Conservation (phyloP, 2,329 filamentous ascomycete species). For the Cytospora leucostoma region DNA sequence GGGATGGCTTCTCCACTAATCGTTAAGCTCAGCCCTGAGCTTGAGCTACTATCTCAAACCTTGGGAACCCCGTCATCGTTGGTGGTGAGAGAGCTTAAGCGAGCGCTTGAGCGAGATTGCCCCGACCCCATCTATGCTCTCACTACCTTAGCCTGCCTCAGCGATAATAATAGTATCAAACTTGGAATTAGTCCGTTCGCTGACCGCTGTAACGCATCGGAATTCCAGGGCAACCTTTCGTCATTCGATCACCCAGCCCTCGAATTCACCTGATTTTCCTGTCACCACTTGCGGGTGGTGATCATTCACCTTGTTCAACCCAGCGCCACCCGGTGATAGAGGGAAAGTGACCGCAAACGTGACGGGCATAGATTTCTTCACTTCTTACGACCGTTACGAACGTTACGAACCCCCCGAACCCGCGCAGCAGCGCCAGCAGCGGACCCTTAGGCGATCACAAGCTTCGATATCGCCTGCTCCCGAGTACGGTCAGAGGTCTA, state of each 20-base stretch:
- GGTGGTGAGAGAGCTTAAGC: background rate
- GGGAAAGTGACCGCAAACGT: conserved; percentile 45
- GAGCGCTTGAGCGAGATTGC: background rate
- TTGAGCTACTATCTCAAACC: background rate
- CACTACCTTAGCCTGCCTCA: conserved; percentile 16
- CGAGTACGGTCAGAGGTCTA: conserved; percentile 20
- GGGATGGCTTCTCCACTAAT: conserved; percentile 1
- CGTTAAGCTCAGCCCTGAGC: background rate
- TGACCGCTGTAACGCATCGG: conserved; percentile 23
- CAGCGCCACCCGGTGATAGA: conserved; percentile 39
- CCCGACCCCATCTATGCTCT: background rate
- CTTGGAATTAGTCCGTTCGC: conserved; percentile 4
- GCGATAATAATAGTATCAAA: background rate
- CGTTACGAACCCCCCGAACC: conserved; percentile 49
- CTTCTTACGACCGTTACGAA: conserved; percentile 58
- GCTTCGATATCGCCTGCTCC: conserved; percentile 31
- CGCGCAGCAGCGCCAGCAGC: conserved; percentile 42
- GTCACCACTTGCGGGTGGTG: conserved; percentile 45
- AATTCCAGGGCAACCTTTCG: conserved; percentile 19
- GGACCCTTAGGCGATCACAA: conserved; percentile 43
- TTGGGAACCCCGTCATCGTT: too few species aligned
- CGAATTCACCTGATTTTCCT: conserved; percentile 60
- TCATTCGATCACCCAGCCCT: conserved; percentile 43
- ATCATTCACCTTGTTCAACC: conserved; percentile 51
- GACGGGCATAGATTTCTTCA: conserved; percentile 44